These are phyloP conservation scores for Nevesoporus exiguus DNA, from an alignment of 768 basidiomycete species.

Conservation along the genomic window DNA sequence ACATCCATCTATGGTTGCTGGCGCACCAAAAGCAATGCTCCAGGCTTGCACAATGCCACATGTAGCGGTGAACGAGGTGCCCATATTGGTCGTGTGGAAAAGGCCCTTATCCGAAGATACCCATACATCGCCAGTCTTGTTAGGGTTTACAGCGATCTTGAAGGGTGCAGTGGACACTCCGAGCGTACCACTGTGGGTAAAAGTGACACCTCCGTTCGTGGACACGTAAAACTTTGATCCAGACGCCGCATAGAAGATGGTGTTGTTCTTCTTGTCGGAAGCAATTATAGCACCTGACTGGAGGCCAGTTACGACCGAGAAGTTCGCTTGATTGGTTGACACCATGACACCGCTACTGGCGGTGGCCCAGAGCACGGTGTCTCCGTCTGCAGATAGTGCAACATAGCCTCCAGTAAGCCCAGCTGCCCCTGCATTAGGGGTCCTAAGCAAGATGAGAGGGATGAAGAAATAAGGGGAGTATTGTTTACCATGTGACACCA, in stretches of 20 bases:
- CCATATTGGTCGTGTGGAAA: background rate
- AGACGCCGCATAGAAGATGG: constrained; percentile 58
- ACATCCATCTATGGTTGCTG: background rate
- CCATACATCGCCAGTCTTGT: constrained; percentile 7
- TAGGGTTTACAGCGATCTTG: constrained; percentile 7
- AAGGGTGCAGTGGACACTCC: constrained; percentile 6
- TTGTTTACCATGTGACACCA: constrained; percentile 7
- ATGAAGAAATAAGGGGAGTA: too few relatives aligned
- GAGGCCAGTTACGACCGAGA: constrained; percentile 34
- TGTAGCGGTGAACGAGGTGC: background rate
- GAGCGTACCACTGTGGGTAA: constrained; percentile 28
- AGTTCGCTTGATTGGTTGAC: constrained; percentile 7
- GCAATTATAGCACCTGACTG: constrained; percentile 55
- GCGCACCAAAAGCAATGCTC: constrained; percentile 6
- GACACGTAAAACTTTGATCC: constrained; percentile 58
- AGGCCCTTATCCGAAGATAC: constrained; percentile 11
- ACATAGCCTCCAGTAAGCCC: constrained; percentile 7
- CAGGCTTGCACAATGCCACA: constrained; percentile 3
- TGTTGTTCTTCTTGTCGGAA: constrained; percentile 57
- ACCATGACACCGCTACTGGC: constrained; percentile 4
- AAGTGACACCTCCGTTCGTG: constrained; percentile 46
- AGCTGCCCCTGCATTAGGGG: constrained; percentile 5
- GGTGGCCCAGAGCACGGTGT: constrained; percentile 9
- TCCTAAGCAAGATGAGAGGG: background rate
- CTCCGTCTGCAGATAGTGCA: constrained; percentile 8